Percentiles rank a stretch among this genome's conserved stretches.
Conservation (phyloP, 2,329 filamentous ascomycete genomes). For the Phymatotrichopsis omnivora region DNA sequence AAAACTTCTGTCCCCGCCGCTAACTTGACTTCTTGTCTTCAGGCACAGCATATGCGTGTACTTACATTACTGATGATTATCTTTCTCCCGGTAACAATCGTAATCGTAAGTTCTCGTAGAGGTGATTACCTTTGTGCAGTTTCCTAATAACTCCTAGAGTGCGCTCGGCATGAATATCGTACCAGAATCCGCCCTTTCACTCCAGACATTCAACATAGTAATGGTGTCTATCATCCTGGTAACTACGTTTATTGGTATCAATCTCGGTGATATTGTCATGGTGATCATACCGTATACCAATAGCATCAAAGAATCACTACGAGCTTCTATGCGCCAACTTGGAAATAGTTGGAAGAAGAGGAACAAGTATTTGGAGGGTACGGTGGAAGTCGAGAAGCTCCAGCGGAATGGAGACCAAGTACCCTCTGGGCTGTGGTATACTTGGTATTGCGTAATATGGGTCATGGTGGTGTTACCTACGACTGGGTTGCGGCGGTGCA, state of each 20-base stretch:
- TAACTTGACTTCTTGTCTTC: neutral
- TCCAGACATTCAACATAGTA: slow-evolving; percentile 4
- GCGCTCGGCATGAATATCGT: slow-evolving; percentile 9
- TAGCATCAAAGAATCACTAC: slow-evolving; percentile 1
- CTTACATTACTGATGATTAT: slow-evolving; percentile 15
- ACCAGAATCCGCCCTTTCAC: neutral
- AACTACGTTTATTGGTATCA: slow-evolving; percentile 5
- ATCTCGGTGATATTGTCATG: slow-evolving; percentile 10
- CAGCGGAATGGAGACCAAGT: slow-evolving; percentile 1
- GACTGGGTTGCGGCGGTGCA: slow-evolving; percentile 4
- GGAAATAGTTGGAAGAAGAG: slow-evolving; percentile 7
- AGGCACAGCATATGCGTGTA: slow-evolving; percentile 11
- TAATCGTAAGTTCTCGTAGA: slow-evolving; percentile 7
- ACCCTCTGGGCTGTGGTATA: slow-evolving; percentile 8
- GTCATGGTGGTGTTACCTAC: slow-evolving; percentile 6
- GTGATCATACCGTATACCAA: neutral
- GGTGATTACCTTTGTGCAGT: neutral
- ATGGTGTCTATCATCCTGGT: slow-evolving; percentile 5
- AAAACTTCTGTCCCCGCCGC: neutral
- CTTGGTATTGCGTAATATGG: slow-evolving; percentile 15
- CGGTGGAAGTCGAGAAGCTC: slow-evolving; percentile 9
- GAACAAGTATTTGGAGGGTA: slow-evolving; percentile 2
- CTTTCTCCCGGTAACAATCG: slow-evolving; percentile 9
- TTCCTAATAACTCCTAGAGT: neutral
- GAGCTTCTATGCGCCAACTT: slow-evolving; percentile 6